Base-by-base conservation (phyloP, 495 filamentous ascomycete genomes). In the Talaromyces stipitatus region DNA sequence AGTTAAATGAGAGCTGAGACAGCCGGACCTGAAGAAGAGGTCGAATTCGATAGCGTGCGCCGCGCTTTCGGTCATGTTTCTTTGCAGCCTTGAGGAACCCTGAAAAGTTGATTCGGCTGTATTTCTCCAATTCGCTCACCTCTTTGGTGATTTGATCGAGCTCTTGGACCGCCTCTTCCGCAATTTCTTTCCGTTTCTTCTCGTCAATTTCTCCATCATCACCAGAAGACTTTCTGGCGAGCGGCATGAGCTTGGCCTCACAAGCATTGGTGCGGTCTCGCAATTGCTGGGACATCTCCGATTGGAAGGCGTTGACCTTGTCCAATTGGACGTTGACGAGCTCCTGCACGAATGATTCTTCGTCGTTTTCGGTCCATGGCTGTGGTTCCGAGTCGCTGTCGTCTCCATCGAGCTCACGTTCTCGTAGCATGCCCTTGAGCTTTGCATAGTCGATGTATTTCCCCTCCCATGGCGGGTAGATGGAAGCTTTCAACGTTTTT, bases 71-170 rank as follows among this genome's bases (percentile, higher is more conserved):
- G 66, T 98, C 94, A 72, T 98, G 94, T 69, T 98, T 98, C 82
- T 98, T 98, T 23, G 88, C 91, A 24, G 95, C 95, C 76, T 98
- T 98, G 61, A 97, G 79, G 68, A 97, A 96, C 28, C 91, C 95
- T 9, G 95, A 96, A 70, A 95, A 98, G 70, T 98, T 98, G 71
- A 96, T 85, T 23, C 87, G 89, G 66, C 89, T 94, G 72, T 92
- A 98, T 67, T 91, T 96, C 69, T 95, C 90, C 57, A 98, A 76
- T 71, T 96, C 89, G 67, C 87, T 95, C 62, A 92, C 87, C 70
- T 98, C 92, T 66, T 88, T 86, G 16, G 88, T 90, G 67, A 98
- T 94, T 14, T 66, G 64, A 66, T 97, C 95, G 38, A 98, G 79
- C 68, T 97, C 90, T 32, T 77, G 64, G 58, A 92, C 76, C 30